phyloP scores from a whole-genome alignment of 306 rosid species.

The Astragalus glycyphyllos region DNA sequence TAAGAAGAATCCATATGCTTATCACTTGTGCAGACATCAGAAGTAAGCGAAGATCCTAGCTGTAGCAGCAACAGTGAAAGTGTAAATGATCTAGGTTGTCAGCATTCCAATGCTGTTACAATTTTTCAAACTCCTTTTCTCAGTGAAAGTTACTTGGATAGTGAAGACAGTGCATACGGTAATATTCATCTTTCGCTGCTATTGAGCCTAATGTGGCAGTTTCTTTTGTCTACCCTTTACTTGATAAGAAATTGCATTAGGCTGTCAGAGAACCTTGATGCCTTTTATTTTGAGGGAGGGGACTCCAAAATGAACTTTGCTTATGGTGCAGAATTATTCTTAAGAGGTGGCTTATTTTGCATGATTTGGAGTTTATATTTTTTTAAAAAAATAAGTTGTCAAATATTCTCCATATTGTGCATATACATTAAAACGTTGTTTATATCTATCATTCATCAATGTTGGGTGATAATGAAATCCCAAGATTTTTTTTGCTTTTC shows the following conservation, averaged over 20 bases:
- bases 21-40: constrained; percentile 62
- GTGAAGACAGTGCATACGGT: constrained; percentile 66
- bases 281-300: background rate
- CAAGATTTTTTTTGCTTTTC: too few species aligned
- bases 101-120: constrained; percentile 27
- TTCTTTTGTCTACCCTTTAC: constrained; percentile 8
- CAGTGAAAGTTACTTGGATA: constrained; percentile 57
- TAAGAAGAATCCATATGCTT: constrained; percentile 14
- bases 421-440: too few species aligned
- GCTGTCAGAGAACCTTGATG: constrained; percentile 1
- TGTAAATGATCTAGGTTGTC: constrained; percentile 46
- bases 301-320: background rate
- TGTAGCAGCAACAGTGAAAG: constrained; percentile 55
- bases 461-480: constrained; percentile 27
- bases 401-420: constrained; percentile 15
- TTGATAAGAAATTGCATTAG: constrained; percentile 2
- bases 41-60: constrained; percentile 55
- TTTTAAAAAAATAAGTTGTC: background rate
- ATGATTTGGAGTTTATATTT: background rate
- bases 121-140: constrained; percentile 39
- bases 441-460: constrained; percentile 24
- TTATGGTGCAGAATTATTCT: constrained; percentile 7
- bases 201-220: constrained; percentile 10
- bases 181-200: constrained; percentile 39
- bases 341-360: constrained; percentile 5